Evolutionary conservation across 768 basidiomycete species (phyloP), one percentile per base, ranked within the genome.

Genomic region (Fistulinella prunicolor): DNA sequence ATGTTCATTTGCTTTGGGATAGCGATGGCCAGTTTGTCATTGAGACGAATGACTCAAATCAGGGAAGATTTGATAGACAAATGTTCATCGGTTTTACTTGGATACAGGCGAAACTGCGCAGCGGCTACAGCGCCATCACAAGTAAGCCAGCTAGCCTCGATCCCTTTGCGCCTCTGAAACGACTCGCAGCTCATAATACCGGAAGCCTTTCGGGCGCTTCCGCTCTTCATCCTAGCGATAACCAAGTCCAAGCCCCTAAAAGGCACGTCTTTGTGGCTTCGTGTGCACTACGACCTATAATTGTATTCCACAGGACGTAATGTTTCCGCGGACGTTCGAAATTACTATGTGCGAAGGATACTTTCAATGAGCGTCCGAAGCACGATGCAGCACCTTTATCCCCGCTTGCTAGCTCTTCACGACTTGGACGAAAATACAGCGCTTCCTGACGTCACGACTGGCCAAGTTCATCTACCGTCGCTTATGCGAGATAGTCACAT

Each of bases 281-380:
- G 36, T 38, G 49, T 23, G 46, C 26, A 34, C 32, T 32, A 36
- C 26, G 28, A 45, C 50, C 55, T 23, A 51, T 30, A 3, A 30
- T 50, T 47, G 21, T 38, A 14, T 29, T 4, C 7, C 30, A 20
- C 59, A 94, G 93, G 83, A 38, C 83, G 89, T 14, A 84, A 81
- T 57, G 94, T 99, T 41, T 85, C 88, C 6, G 86, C 93, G n/a
- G 96, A 98, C 59, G 92, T 94, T 10, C 86, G 96, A 43, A 91
- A 93, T 56, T 88, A 85, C 61, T 79, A 86, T 59, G 83, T 85
- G 42, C 88, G 94, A 54, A 79, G 81, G 55, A 74, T 96, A 40
- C 77, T 82, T 52, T 80, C 82, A 0, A 80, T 85, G 73, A 73
- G 81, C 44, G 81, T 88, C 9, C 81, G 86, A 16, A 71, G 72